Conservation (phyloP, 2,329 filamentous ascomycete species). For the Ophiostoma triangulosporum region DNA sequence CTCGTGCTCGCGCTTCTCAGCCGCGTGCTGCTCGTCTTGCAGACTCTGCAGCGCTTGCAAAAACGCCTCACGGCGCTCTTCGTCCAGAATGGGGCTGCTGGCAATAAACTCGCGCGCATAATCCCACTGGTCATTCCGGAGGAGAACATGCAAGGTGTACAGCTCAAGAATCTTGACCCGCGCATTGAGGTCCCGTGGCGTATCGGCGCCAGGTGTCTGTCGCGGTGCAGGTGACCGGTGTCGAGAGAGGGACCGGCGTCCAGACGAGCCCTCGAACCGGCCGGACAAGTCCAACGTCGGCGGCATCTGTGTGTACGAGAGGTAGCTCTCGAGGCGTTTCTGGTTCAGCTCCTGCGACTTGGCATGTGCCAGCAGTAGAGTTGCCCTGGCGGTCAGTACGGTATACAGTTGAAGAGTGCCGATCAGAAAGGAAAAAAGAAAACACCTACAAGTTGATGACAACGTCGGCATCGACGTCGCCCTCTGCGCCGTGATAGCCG, state of each 20-base stretch:
- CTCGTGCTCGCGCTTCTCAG: constrained; percentile 51
- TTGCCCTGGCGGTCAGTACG: constrained; percentile 47
- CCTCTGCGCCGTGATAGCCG: constrained; percentile 79
- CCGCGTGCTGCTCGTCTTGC: constrained; percentile 67
- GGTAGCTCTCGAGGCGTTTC: constrained; percentile 73
- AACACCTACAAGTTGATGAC: constrained; percentile 66
- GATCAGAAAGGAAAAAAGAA: not conserved
- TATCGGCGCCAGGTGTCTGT: constrained; percentile 53
- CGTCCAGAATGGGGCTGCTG: constrained; percentile 75
- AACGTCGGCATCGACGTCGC: constrained; percentile 86
- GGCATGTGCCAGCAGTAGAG: constrained; percentile 80
- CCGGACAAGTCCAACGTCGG: constrained; percentile 60
- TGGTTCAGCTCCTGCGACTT: constrained; percentile 74
- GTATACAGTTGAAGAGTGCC: constrained; percentile 2
- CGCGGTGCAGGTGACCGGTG: constrained; percentile 22
- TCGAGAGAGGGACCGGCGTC: constrained; percentile 18
- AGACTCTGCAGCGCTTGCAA: constrained; percentile 72
- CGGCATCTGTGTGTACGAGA: constrained; percentile 55
- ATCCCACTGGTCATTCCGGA: constrained; percentile 89
- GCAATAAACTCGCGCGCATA: constrained; percentile 86
- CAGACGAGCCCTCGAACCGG: constrained; percentile 36
- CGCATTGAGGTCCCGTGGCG: constrained; percentile 69
- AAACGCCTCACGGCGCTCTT: constrained; percentile 82
- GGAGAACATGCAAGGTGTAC: constrained; percentile 89
- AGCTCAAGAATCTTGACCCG: constrained; percentile 87